Base-by-base conservation (phyloP, 176 grass and related monocot genomes). In the Bonia amplexicaulis region DNA sequence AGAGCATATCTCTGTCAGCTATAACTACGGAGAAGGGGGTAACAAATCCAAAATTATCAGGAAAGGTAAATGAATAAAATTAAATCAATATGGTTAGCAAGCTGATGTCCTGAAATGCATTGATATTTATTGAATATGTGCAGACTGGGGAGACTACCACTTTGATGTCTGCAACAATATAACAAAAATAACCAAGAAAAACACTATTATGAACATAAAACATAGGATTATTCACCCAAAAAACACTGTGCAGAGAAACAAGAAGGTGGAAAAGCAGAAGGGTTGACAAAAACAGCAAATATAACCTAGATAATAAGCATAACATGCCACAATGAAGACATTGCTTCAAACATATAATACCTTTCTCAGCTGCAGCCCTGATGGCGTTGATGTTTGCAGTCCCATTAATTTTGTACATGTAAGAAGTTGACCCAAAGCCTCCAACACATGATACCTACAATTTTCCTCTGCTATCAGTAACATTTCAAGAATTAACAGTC, bases 341-440 rank as follows among this genome's bases (percentile, higher is more conserved):
- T 76, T 13, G 10, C 12, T 79, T 74, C 35, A 57, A 82, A 25
- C 42, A 6, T 71, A 49, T 12, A 52, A 44, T 87, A 98, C 95
- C 95, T 95, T 89, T 86, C 75, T 98, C 89, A 53, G 95, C 82
- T 83, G 95, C 95, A 90, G 89, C 87, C 81, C 83, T 95, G 57
- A 98, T 95, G 52, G 95, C 93, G 29, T 98, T 98, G 72, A 98
- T 98, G 84, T 95, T 98, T 78, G 93, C 89, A 68, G 95, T 95
- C 47, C 95, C 95, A 86, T 98, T 98, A 73, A 98, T 66, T 79
- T 98, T 98, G 83, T 92, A 91, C 95, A 98, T 98, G 35, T 90
- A 84, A 55, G 95, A 93, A 85, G 93, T 95, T 44, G 93, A 95
- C 33, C 95, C 95, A 92, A 98, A 98, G 54, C 91, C 91, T 77